These are phyloP conservation scores for Phytophthora vignae DNA, from an alignment of 352 stramenopile genomes.

Conservation along the genomic window DNA sequence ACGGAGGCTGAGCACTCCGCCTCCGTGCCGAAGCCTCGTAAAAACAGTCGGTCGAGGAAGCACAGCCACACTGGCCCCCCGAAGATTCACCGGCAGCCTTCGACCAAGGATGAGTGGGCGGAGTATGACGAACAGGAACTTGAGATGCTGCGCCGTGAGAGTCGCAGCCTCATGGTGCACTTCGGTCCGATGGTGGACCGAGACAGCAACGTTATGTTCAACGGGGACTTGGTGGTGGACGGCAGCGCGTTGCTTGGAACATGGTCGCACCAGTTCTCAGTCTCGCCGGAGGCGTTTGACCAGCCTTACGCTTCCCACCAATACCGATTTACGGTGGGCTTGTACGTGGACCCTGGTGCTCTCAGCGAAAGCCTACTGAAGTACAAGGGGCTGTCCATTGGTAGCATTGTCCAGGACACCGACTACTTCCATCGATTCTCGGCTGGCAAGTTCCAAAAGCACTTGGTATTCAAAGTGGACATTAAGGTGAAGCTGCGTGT, in stretches of 20 bases:
- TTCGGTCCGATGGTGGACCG: conserved; percentile 77
- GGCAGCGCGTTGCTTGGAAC: conserved; percentile 70
- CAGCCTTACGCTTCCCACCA: conserved; percentile 42
- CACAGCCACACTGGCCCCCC: conserved; percentile 13
- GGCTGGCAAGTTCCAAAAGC: conserved; percentile 67
- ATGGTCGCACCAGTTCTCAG: conserved; percentile 69
- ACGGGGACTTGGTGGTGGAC: conserved; percentile 62
- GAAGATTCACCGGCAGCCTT: conserved; percentile 34
- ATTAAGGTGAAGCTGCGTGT: conserved; percentile 49
- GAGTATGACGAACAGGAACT: conserved; percentile 73
- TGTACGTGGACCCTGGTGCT: conserved; percentile 74
- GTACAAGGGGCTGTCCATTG: conserved; percentile 83
- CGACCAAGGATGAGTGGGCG: conserved; percentile 67
- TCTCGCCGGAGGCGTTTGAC: conserved; percentile 45
- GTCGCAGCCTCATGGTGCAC: conserved; percentile 62
- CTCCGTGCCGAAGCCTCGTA: conserved; percentile 24
- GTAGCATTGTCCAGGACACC: conserved; percentile 78
- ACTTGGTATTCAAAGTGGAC: conserved; percentile 76
- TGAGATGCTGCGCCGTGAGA: conserved; percentile 68
- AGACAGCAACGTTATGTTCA: conserved; percentile 70
- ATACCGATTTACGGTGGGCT: conserved; percentile 61
- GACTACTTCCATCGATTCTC: conserved; percentile 82
- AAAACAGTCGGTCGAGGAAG: conserved; percentile 21
- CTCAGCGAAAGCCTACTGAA: conserved; percentile 75
- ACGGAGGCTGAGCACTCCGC: conserved; percentile 3